Evolutionary conservation across 352 stramenopile species (phyloP).

Genomic region (Phytopythium cucurbitacearum): DNA sequence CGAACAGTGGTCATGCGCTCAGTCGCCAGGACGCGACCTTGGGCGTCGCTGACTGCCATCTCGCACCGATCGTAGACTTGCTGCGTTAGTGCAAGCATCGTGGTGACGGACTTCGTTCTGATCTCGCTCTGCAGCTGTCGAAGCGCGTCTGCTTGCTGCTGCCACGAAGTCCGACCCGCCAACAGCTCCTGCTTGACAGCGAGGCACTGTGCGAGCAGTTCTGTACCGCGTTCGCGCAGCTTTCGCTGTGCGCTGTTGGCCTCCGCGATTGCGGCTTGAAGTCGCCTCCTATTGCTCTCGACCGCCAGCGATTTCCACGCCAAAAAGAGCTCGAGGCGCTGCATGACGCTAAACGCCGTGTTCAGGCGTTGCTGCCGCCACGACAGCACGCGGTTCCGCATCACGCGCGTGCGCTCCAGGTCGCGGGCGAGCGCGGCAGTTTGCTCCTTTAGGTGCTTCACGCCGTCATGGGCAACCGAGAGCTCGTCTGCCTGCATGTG

Average conservation of each 20-base stretch:
- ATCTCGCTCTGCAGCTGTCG: slow-evolving; percentile 17
- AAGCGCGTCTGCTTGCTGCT: slow-evolving; percentile 1
- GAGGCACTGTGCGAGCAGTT: not conserved
- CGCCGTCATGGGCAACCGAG: slow-evolving; percentile 2
- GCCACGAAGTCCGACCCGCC: not conserved
- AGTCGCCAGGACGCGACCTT: slow-evolving; percentile 7
- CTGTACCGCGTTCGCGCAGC: not conserved
- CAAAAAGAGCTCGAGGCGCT: slow-evolving; percentile 17
- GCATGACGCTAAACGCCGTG: not conserved
- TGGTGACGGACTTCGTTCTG: slow-evolving; percentile 10
- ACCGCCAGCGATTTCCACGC: slow-evolving; percentile 17
- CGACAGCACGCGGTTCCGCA: slow-evolving; percentile 25
- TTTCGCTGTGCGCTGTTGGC: not conserved
- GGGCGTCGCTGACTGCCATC: slow-evolving; percentile 22
- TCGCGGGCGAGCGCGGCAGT: slow-evolving; percentile 10
- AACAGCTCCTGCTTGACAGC: not conserved
- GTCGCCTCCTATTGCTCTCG: slow-evolving; percentile 2
- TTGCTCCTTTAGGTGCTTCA: slow-evolving; percentile 12
- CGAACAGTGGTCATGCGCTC: no score
- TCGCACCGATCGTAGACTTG: slow-evolving; percentile 13
- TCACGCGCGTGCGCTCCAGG: slow-evolving; percentile 17
- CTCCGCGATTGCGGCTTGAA: not conserved
- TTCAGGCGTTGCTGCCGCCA: slow-evolving; percentile 25
- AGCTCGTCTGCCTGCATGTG: slow-evolving; percentile 22
- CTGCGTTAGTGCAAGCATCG: slow-evolving; percentile 3